phyloP scores from a whole-genome alignment of 2,329 filamentous ascomycete species.

The Amauroascus niger region DNA sequence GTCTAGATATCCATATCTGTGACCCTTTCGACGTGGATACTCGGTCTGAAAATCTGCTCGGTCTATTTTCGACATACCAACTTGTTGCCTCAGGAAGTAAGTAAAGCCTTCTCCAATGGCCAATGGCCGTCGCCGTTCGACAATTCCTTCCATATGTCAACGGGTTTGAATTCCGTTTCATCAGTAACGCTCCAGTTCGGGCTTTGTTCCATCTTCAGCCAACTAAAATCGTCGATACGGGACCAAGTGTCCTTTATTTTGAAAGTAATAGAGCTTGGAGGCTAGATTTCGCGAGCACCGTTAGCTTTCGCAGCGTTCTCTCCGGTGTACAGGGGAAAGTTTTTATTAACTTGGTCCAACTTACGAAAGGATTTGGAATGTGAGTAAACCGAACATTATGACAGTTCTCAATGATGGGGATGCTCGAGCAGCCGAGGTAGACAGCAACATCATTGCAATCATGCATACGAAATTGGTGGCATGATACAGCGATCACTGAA shows the following conservation, averaged over 20 bases:
- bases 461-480: conserved; percentile 88
- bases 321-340: not conserved
- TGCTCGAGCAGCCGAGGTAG: conserved; percentile 70
- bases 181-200: conserved; percentile 75
- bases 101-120: conserved; percentile 56
- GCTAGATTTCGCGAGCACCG: conserved; percentile 17
- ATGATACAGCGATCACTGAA: conserved; percentile 66
- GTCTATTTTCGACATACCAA: not conserved
- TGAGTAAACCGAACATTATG: conserved; percentile 66
- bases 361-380: conserved; percentile 59
- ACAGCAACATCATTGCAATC: conserved; percentile 71
- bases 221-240: conserved; percentile 94
- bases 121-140: conserved; percentile 55
- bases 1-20: too few species aligned
- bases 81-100: not conserved
- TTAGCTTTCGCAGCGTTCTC: not conserved
- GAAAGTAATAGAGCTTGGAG: conserved; percentile 25
- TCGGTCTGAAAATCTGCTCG: not conserved
- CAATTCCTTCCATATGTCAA: conserved; percentile 58
- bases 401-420: conserved; percentile 92
- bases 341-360: conserved; percentile 25
- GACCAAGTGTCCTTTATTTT: conserved; percentile 62
- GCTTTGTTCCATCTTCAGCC: conserved; percentile 75
- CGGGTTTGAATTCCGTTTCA: conserved; percentile 48
- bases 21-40: not conserved